A percentile compares a stretch with the other conserved stretches of the same genome.
Evolutionary conservation across 768 basidiomycete species (phyloP).

Genomic region (Pleurotus giganteus): DNA sequence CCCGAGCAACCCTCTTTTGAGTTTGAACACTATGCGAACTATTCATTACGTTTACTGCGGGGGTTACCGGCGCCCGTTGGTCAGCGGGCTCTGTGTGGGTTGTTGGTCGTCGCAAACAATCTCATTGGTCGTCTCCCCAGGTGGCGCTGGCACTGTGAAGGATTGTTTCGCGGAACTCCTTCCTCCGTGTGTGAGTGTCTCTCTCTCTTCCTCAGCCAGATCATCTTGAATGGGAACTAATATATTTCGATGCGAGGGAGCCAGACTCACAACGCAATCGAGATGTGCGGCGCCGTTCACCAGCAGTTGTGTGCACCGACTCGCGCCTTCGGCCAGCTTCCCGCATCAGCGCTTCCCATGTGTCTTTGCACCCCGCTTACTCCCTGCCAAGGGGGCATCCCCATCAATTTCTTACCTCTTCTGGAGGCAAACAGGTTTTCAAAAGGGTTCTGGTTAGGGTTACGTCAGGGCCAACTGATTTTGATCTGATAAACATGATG

Average conservation of each 20-base stretch:
- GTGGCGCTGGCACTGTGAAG: background rate
- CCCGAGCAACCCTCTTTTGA: conserved; percentile 6
- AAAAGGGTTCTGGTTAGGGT: background rate
- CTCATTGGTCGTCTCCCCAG: background rate
- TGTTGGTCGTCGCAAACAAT: background rate
- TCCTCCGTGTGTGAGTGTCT: background rate
- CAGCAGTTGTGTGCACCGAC: background rate
- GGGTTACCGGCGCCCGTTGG: background rate
- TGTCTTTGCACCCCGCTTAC: background rate
- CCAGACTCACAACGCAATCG: no score
- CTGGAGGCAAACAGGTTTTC: background rate
- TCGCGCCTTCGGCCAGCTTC: background rate
- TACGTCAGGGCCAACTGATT: conserved; percentile 5
- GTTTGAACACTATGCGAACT: background rate
- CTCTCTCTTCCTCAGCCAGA: no score
- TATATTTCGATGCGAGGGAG: no score
- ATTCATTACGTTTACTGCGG: background rate
- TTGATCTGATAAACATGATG: conserved; percentile 10
- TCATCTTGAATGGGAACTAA: no score
- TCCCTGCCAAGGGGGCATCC: background rate
- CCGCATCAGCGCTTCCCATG: background rate
- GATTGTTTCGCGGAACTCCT: background rate
- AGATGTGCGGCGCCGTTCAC: background rate
- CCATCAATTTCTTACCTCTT: conserved; percentile 1
- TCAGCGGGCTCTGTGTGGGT: background rate